phyloP scores from a whole-genome alignment of 2,329 filamentous ascomycete genomes.

The Arthrobotrys musiformis region DNA sequence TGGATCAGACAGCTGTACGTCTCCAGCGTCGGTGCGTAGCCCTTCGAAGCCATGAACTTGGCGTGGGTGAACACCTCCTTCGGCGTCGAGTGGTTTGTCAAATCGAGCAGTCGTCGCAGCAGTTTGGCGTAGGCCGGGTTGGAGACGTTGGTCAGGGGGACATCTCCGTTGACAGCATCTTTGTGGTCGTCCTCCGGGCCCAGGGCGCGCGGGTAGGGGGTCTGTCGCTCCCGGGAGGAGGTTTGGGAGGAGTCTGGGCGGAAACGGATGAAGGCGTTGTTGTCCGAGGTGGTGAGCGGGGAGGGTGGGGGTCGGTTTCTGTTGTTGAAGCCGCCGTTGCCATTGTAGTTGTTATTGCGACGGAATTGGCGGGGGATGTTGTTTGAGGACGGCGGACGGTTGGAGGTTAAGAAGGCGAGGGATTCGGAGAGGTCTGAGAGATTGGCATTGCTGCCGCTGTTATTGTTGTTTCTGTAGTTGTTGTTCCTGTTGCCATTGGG shows the following conservation, averaged over 20 bases:
- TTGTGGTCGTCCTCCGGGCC: conserved; percentile 38
- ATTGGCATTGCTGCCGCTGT: neutral
- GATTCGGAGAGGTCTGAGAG: conserved; percentile 29
- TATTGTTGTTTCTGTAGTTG: neutral
- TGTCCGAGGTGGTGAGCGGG: neutral
- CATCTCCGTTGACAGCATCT: conserved; percentile 38
- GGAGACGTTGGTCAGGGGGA: conserved; percentile 21
- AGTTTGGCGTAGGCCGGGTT: conserved; percentile 45
- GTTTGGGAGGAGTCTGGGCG: neutral
- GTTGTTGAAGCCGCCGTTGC: neutral
- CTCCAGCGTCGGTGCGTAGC: conserved; percentile 54
- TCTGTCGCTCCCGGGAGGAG: neutral
- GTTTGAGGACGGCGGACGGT: neutral
- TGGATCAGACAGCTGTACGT: conserved; percentile 57
- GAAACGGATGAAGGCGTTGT: neutral
- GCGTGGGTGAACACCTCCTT: conserved; percentile 56
- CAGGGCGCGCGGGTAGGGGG: neutral
- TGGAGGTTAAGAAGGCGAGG: conserved; percentile 27
- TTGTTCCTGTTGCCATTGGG: neutral
- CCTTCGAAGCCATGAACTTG: conserved; percentile 48
- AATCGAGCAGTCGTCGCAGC: conserved; percentile 22
- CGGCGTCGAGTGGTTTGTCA: conserved; percentile 34
- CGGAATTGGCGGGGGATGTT: neutral
- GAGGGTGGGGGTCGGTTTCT: neutral
- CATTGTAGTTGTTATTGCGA: neutral